These are phyloP conservation scores for Serendipita indica DNA, from an alignment of 768 basidiomycete species.

Conservation along the genomic window DNA sequence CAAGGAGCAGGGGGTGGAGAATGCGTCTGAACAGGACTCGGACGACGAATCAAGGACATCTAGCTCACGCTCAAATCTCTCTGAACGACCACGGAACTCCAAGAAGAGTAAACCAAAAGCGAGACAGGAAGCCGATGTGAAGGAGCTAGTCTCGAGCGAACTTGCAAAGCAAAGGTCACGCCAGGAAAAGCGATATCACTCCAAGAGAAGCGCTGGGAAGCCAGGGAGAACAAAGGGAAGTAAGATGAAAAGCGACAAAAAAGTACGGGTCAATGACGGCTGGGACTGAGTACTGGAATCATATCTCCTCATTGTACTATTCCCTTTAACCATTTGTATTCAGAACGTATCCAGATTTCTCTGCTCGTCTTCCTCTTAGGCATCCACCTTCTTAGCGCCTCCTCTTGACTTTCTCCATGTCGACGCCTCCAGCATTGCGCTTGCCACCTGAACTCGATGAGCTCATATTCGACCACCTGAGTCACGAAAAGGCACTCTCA, in stretches of 20 bases:
- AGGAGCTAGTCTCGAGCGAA: slow-evolving; percentile 46
- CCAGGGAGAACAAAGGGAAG: slow-evolving; percentile 57
- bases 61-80: neutral
- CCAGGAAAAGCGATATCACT: slow-evolving; percentile 64
- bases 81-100: neutral
- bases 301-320: neutral
- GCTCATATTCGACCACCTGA: too few relatives aligned
- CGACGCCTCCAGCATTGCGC: too few relatives aligned
- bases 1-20: slow-evolving; percentile 1
- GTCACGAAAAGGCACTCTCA: too few relatives aligned
- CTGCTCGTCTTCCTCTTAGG: neutral
- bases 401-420: too few relatives aligned
- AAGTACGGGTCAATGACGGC: slow-evolving; percentile 27
- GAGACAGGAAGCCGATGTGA: slow-evolving; percentile 30
- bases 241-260: slow-evolving; percentile 69
- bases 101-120: slow-evolving; percentile 15
- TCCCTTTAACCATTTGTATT: neutral
- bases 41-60: neutral
- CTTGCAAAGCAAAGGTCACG: slow-evolving; percentile 42
- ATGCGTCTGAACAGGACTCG: slow-evolving; percentile 11
- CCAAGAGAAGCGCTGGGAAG: slow-evolving; percentile 47
- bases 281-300: slow-evolving; percentile 26
- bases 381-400: too few relatives aligned
- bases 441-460: too few relatives aligned
- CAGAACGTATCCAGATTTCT: neutral